Evolutionary conservation across 2,329 filamentous ascomycete species (phyloP), one percentile per base, ranked within the genome.

Genomic region (Immersiporthe knoxdaviesiana): DNA sequence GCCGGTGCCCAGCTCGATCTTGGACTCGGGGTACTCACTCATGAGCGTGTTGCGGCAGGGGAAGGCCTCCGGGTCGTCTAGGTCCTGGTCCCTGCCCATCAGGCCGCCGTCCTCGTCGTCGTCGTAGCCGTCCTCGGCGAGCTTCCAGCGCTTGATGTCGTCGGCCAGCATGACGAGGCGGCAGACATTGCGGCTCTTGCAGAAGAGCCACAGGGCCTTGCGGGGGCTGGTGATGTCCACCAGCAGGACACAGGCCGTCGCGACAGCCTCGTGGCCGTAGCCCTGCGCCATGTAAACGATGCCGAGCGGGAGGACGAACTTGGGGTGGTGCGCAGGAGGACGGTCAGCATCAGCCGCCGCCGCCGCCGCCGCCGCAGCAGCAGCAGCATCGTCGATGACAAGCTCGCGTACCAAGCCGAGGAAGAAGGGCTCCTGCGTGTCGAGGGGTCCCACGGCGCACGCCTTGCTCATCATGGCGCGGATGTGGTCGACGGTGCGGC

Each of bases 271-370:
- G 6, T 56, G 1, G 11, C 5, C 44, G 7, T 11, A 4, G 4
- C 18, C 27, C 35, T 0, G 47, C 12, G 1, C 63, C 63, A 3
- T 64, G n/a, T n/a, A 52, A 3, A 70, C 30, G 5, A 56, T 63
- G 21, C 68, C 68, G 30, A 68, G 62, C n/a, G 62, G 68, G n/a
- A 70, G 21, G 18, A 70, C 47, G n/a, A 32, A 50, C 10, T 2
- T 24, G 35, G 54, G 41, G 12, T 10, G 41, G 12, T 10, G 7
- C 18, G 37, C 7, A 2, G 35, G 35, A 35, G 35, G 35, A 35
- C n/a, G n/a, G n/a, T n/a, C n/a, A n/a, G n/a, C n/a, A n/a, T n/a
- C n/a, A n/a, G n/a, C n/a, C n/a, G n/a, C n/a, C n/a, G n/a, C n/a
- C n/a, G n/a, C n/a, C n/a, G n/a, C n/a, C n/a, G n/a, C n/a, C 21